Conservation (phyloP, 1,284 basidiomycete species). For the Trametes pubescens region DNA sequence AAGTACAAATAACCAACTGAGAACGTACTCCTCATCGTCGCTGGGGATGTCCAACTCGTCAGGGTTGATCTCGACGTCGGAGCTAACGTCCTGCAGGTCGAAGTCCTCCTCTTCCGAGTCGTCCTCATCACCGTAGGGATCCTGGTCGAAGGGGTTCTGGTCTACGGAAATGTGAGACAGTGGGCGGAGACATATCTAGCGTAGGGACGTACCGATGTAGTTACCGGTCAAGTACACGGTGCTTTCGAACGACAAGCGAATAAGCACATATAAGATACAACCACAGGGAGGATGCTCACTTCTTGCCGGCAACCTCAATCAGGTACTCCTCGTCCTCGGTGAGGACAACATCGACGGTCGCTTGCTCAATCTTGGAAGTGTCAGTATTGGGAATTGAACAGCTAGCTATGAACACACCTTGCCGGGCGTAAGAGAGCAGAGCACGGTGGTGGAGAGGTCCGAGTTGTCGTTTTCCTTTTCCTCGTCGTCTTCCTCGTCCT, state of each 20-base stretch:
- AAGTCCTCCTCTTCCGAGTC: constrained; percentile 59
- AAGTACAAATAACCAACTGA: not conserved
- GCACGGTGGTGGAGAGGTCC: constrained; percentile 52
- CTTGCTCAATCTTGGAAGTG: constrained; percentile 77
- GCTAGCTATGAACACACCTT: constrained; percentile 55
- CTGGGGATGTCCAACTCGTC: constrained; percentile 60
- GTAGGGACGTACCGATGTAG: constrained; percentile 72
- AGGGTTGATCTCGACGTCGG: constrained; percentile 75
- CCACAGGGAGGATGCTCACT: constrained; percentile 56
- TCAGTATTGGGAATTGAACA: constrained; percentile 1
- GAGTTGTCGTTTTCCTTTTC: constrained; percentile 42
- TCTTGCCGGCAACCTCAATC: constrained; percentile 86
- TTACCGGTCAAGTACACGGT: constrained; percentile 90
- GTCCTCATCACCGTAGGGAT: constrained; percentile 56
- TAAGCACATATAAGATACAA: constrained; percentile 6
- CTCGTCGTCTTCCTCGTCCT: constrained; percentile 54
- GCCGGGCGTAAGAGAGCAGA: constrained; percentile 78
- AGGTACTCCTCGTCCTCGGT: constrained; percentile 73
- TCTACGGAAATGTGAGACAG: constrained; percentile 45
- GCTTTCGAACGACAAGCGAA: constrained; percentile 48
- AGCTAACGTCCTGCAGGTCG: constrained; percentile 75
- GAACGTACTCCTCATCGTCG: constrained; percentile 61
- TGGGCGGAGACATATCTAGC: not conserved
- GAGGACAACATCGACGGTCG: constrained; percentile 78
- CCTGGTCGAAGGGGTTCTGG: constrained; percentile 56